Conservation (phyloP, 2,329 filamentous ascomycete species). For the Pseudocercospora fijiensis region DNA sequence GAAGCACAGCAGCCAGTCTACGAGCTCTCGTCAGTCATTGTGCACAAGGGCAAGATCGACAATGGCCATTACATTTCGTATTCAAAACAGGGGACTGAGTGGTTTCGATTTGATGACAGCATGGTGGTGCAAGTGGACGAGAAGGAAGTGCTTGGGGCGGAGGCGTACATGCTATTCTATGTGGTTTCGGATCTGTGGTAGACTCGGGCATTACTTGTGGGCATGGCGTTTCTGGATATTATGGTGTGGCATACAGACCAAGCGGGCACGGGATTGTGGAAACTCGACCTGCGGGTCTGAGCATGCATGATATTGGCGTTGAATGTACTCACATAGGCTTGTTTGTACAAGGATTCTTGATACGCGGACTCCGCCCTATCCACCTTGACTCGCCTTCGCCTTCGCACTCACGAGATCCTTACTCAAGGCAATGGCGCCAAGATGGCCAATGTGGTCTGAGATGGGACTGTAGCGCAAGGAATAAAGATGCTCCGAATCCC, state of each 20-base stretch:
- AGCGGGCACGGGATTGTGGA: not conserved
- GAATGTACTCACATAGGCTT: constrained; percentile 1
- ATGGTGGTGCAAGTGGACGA: constrained; percentile 82
- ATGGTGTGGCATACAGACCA: not conserved
- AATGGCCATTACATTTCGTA: constrained; percentile 93
- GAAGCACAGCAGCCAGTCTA: constrained; percentile 63
- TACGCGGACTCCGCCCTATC: no score
- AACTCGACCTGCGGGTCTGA: not conserved
- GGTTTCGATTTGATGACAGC: constrained; percentile 96
- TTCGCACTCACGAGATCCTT: no score
- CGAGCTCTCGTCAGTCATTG: constrained; percentile 83
- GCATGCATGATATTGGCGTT: not conserved
- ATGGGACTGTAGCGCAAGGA: no score
- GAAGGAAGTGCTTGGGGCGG: constrained; percentile 78
- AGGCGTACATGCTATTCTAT: constrained; percentile 92
- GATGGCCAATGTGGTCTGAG: no score
- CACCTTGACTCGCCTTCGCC: no score
- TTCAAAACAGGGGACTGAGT: constrained; percentile 77
- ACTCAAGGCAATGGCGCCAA: no score
- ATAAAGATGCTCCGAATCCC: no score
- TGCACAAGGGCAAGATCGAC: constrained; percentile 90
- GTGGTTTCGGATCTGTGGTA: constrained; percentile 29
- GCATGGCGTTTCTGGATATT: not conserved
- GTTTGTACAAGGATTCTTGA: no score
- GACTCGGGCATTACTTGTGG: not conserved